Evolutionary conservation across 805 yeast species (phyloP), one percentile per base, ranked within the genome.

Genomic region (Myxozyma monticola): DNA sequence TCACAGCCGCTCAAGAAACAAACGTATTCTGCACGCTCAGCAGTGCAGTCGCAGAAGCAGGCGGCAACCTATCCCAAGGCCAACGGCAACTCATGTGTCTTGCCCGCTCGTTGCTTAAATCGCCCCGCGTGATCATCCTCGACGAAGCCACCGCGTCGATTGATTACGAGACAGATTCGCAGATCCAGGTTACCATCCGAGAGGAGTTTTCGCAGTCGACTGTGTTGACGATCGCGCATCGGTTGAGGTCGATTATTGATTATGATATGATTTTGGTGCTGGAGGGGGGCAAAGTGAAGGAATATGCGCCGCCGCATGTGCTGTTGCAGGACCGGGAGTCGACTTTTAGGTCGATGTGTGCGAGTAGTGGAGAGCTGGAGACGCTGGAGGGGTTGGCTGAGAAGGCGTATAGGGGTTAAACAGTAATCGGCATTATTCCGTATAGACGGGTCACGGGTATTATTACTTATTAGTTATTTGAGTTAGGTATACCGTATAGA

Each of bases 341-440:
- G 34, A 67, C 77, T 9, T 85, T 86, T 69, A 73, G 77, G 61
- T 74, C 78, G 47, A 85, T 86, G 91, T 86, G 93, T 67, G 79
- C 76, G 35, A 87, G 88, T 67, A 84, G 95, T 64, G 99, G 99
- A 38, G 98, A 91, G 68, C 72, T 91, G 54, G 96, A 88, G 38
- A 75, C 82, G 2, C 76, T 91, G 63, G 73, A 80, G 21, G 79
- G 77, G 60, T 67, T 86, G 52, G 93, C 97, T 2, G 84, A 83
- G 64, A 25, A 40, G 42, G 54, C 57, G 22, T 52, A 45, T 29
- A 40, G n/a, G n/a, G n/a, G n/a, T n/a, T n/a, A n/a, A n/a, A n/a
- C n/a, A n/a, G n/a, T n/a, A n/a, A n/a, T n/a, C n/a, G n/a, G n/a
- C n/a, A n/a, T n/a, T n/a, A n/a, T n/a, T n/a, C n/a, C n/a, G n/a